Base-by-base conservation (phyloP, 2,329 filamentous ascomycete genomes). In the Sordariomycetes sp. region DNA sequence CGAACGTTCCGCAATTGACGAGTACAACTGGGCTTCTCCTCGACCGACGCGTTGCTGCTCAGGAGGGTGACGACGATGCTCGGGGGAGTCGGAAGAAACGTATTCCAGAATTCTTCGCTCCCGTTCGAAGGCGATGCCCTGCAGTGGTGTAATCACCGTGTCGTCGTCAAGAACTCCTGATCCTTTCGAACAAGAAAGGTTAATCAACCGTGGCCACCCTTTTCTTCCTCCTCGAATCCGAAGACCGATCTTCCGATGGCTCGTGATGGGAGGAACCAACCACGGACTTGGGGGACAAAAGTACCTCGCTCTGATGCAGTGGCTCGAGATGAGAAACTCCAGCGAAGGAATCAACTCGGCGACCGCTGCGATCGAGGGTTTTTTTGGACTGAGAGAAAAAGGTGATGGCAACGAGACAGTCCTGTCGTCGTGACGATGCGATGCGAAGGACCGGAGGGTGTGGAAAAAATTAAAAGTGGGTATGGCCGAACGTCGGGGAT, bases 401-500 rank as follows among this genome's bases (percentile, higher is more conserved):
- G 34, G 3, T n/a, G 46, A 50, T 50, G 20, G 16, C 28, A 34
- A 54, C 34, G 52, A 34, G 46, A 50, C 46, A 50, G 20, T 50
- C 18, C 11, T 24, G 46, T 50, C 20, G 46, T 50, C 22, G n/a
- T 20, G 46, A 24, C 22, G 46, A 50, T 50, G 46, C 7, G 16
- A 22, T 20, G 20, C 6, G n/a, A 24, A 64, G 62, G 62, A n/a
- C 3, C 46, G n/a, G 46, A 24, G 66, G 66, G 64, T 65, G 69
- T 65, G 28, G 28, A 32, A 66, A 68, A 70, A 70, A 70, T 65
- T 67, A 68, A 69, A 68, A 65, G 59, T 60, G 63, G 50, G 35
- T 52, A 53, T 57, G 73, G 72, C 75, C 76, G 67, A 71, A 78
- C 74, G 74, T 69, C 70, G 69, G 70, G 71, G 72, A 68, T 71